Percentiles rank a stretch among this genome's conserved stretches.
Evolutionary conservation across 139 green algal species (phyloP).

Genomic region (Chlorella ohadii): DNA sequence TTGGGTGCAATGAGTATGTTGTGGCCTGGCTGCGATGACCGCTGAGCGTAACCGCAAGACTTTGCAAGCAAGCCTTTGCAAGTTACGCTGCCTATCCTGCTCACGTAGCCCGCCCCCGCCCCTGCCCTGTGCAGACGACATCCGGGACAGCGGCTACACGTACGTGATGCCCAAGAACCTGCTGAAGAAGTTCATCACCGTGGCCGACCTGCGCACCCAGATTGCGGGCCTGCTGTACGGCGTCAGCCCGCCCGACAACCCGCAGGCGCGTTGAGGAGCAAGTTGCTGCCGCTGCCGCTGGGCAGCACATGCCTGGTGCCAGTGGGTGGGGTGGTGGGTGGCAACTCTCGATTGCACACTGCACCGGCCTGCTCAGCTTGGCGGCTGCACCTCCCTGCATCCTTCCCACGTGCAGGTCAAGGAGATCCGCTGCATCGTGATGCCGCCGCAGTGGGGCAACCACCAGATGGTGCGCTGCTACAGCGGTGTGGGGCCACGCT

Average conservation of each 20-base stretch:
- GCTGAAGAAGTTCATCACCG: constrained; percentile 99
- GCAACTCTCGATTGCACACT: background rate
- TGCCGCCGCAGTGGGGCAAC: constrained; percentile 98
- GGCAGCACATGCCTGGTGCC: background rate
- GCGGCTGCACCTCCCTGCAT: background rate
- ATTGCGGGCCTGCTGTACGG: constrained; percentile 95
- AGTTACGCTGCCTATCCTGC: background rate
- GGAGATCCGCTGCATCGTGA: constrained; percentile 95
- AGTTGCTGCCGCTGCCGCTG: background rate
- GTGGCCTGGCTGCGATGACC: too few species aligned
- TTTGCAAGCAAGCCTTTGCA: too few species aligned
- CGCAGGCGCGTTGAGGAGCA: constrained; percentile 55
- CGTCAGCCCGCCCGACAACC: constrained; percentile 96
- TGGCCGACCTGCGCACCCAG: constrained; percentile 98
- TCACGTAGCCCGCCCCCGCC: background rate
- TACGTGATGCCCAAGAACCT: constrained; percentile 99
- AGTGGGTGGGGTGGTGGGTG: too few species aligned
- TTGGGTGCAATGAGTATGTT: too few species aligned
- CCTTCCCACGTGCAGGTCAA: constrained; percentile 78
- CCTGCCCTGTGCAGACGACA: constrained; percentile 77
- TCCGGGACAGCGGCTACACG: constrained; percentile 94
- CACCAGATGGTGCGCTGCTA: constrained; percentile 73
- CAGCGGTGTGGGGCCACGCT: background rate
- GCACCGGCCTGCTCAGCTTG: background rate
- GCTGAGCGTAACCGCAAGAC: too few species aligned